Percentiles rank a stretch among this genome's conserved stretches.
Conservation (phyloP, 2,329 filamentous ascomycete genomes). For the Fusarium bulbicola region DNA sequence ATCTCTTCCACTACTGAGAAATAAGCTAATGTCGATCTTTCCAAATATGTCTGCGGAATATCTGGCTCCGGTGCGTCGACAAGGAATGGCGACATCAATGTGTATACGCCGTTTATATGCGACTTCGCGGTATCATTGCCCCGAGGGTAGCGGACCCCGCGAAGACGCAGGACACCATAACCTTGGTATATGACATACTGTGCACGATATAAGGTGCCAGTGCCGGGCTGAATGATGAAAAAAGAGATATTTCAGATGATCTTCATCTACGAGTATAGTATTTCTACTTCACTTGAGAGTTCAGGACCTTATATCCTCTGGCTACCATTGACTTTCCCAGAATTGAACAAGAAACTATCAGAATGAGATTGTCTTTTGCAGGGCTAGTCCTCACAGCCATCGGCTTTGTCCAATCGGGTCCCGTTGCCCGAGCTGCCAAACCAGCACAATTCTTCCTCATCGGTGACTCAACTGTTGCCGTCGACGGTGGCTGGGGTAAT, state of each 20-base stretch:
- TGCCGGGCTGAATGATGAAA: neutral
- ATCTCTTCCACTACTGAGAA: neutral
- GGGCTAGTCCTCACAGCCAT: rapidly evolving
- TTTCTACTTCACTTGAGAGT: no score
- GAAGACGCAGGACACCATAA: neutral
- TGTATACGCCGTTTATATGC: no score
- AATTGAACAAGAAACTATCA: rapidly evolving
- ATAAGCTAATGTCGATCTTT: neutral
- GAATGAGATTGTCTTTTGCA: neutral
- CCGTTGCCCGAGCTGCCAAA: neutral
- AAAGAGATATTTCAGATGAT: no score
- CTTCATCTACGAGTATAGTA: no score
- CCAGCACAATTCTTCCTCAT: constrained; percentile 8
- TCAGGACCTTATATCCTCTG: no score
- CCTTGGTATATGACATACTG: no score
- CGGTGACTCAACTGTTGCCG: neutral
- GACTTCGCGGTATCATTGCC: constrained; percentile 8
- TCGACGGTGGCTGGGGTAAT: neutral
- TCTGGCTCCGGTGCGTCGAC: neutral
- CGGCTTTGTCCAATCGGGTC: neutral
- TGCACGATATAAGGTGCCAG: neutral
- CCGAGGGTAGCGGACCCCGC: neutral
- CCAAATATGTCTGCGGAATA: neutral
- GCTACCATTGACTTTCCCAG: no score
- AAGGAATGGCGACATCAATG: neutral